These are phyloP conservation scores for Penicillium daleae DNA, from an alignment of 495 filamentous ascomycete species.

Conservation along the genomic window DNA sequence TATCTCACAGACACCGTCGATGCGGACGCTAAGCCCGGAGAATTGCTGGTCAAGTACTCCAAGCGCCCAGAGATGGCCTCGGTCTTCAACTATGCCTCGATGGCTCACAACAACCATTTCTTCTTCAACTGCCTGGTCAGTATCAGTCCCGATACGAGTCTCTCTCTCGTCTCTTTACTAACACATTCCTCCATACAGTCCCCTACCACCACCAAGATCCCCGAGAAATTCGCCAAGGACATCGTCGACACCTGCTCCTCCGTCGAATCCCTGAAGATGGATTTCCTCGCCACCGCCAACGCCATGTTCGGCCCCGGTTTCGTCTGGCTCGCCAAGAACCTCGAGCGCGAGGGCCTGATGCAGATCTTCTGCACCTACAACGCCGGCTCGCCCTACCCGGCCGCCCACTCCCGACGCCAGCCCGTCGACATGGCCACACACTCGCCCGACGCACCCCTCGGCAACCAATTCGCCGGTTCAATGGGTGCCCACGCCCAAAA, in stretches of 20 bases:
- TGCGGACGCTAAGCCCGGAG: slow-evolving; percentile 59
- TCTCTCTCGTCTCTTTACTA: background rate
- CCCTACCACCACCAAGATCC: slow-evolving; percentile 54
- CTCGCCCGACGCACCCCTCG: slow-evolving; percentile 40
- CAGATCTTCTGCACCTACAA: slow-evolving; percentile 87
- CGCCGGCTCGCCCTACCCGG: slow-evolving; percentile 85
- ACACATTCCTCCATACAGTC: slow-evolving; percentile 33
- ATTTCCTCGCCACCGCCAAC: slow-evolving; percentile 79
- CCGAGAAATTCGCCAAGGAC: slow-evolving; percentile 46
- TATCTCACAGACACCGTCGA: slow-evolving; percentile 54
- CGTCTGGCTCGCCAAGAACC: slow-evolving; percentile 83
- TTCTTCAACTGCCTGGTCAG: slow-evolving; percentile 78
- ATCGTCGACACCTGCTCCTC: slow-evolving; percentile 74
- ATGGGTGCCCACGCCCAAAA: slow-evolving; percentile 52
- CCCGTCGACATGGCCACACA: slow-evolving; percentile 78
- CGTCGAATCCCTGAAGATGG: slow-evolving; percentile 74
- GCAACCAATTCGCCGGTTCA: slow-evolving; percentile 52
- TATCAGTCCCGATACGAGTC: background rate
- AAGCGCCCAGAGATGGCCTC: slow-evolving; percentile 75
- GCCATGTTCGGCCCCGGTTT: slow-evolving; percentile 97
- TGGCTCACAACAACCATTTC: slow-evolving; percentile 95
- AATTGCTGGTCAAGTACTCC: slow-evolving; percentile 74
- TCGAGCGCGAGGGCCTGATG: slow-evolving; percentile 55
- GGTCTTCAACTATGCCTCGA: slow-evolving; percentile 92
- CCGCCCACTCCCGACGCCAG: slow-evolving; percentile 81